A percentile compares a stretch with the other conserved stretches of the same genome.
Evolutionary conservation across 371 early-diverging fungal genomes (phyloP).

Genomic region (Mortierella sp.): DNA sequence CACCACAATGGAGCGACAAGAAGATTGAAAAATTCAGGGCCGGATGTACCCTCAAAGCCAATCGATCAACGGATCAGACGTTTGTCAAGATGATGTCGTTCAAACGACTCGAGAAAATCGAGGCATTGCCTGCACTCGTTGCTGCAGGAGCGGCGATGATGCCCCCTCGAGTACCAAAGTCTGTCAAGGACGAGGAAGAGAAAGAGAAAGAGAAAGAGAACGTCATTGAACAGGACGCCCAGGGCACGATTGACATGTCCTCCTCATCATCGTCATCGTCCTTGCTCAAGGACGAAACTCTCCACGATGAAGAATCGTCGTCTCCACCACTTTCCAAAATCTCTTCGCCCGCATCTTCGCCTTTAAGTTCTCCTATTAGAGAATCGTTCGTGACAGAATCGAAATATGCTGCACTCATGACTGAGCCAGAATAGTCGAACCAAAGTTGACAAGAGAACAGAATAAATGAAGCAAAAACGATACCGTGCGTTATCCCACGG

Average conservation of each 20-base stretch:
- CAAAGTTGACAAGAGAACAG: no score
- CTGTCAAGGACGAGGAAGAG: neutral
- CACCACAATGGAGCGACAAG: slow-evolving; percentile 14
- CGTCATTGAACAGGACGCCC: neutral
- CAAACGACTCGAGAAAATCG: slow-evolving; percentile 14
- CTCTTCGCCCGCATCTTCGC: neutral
- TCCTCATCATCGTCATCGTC: no score
- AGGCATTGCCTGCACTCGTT: neutral
- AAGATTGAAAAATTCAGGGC: slow-evolving; percentile 35
- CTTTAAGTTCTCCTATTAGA: neutral
- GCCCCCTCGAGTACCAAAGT: neutral
- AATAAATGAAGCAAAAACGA: no score
- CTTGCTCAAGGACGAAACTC: no score
- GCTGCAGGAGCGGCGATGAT: slow-evolving; percentile 1
- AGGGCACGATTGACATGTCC: no score
- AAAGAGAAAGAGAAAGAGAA: neutral
- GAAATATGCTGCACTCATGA: neutral
- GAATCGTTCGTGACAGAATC: neutral
- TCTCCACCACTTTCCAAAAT: neutral
- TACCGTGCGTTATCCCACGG: no score
- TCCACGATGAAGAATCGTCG: neutral
- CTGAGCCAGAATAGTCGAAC: neutral
- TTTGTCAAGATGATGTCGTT: slow-evolving; percentile 34
- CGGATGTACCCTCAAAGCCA: slow-evolving; percentile 63
- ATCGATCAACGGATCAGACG: slow-evolving; percentile 40